Percentiles rank a stretch among this genome's conserved stretches.
Evolutionary conservation across 1,284 basidiomycete genomes (phyloP).

Genomic region (Sparassis latifolia): DNA sequence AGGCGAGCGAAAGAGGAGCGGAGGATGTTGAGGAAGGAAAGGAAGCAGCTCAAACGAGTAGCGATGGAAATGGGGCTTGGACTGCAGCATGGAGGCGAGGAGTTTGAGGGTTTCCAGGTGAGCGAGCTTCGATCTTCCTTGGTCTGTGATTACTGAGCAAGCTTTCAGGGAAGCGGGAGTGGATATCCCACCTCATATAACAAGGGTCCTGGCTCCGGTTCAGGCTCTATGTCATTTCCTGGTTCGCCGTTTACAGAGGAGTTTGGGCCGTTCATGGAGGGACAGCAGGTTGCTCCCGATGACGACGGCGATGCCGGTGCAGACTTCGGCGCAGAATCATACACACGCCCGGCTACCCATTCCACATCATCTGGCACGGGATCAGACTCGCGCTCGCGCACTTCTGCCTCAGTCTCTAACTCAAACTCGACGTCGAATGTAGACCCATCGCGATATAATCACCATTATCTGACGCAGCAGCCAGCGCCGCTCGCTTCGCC

Average conservation of each 20-base stretch:
- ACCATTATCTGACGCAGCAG: slow-evolving; percentile 24
- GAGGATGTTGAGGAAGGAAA: slow-evolving; percentile 35
- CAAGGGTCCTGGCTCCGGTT: slow-evolving; percentile 12
- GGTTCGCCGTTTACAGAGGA: slow-evolving; percentile 20
- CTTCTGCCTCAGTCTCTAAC: slow-evolving; percentile 38
- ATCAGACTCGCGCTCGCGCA: slow-evolving; percentile 49
- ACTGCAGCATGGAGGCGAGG: slow-evolving; percentile 18
- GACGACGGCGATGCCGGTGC: slow-evolving; percentile 43
- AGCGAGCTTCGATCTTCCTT: slow-evolving; percentile 15
- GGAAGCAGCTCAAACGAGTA: slow-evolving; percentile 38
- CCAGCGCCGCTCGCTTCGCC: slow-evolving; percentile 6
- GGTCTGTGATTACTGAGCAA: not conserved
- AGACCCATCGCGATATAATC: slow-evolving; percentile 21
- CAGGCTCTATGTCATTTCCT: slow-evolving; percentile 14
- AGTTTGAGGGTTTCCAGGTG: slow-evolving; percentile 58
- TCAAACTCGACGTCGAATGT: slow-evolving; percentile 3
- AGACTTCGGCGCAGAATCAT: slow-evolving; percentile 54
- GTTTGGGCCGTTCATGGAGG: slow-evolving; percentile 33
- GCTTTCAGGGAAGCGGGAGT: slow-evolving; percentile 21
- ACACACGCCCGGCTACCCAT: slow-evolving; percentile 31
- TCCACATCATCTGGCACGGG: slow-evolving; percentile 28
- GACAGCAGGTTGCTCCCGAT: slow-evolving; percentile 13
- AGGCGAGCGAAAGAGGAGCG: slow-evolving; percentile 41
- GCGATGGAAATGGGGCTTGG: slow-evolving; percentile 36
- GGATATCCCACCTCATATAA: slow-evolving; percentile 14